Base-by-base conservation (phyloP, 2,329 filamentous ascomycete species). In the Rosellinia necatrix region DNA sequence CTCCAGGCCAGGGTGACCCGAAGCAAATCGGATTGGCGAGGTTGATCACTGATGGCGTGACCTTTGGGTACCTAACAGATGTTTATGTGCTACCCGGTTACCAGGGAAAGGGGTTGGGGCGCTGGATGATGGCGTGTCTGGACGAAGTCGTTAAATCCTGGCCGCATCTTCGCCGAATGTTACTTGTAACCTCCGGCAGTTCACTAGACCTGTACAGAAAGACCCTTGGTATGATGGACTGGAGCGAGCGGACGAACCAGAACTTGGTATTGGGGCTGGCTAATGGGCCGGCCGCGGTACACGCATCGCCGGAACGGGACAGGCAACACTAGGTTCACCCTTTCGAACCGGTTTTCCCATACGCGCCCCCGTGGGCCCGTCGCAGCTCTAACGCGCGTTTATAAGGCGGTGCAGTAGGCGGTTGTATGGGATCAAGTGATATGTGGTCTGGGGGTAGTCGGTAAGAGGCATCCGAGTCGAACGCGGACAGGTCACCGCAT, bases 391-490 rank as follows among this genome's bases (percentile, higher is more conserved):
- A 76, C 10, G 94, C 94, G 53, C 88, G 85, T 72, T 92, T 96
- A 70, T 99, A 99, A 0, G 94, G 94, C 10, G 94, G 94, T 8
- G 94, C 94, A 30, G 94, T 99, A 0, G 94, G 94, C 24, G 93
- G 93, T 71, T 97, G 94, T 27, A 99, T 84, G 0, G 94, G 94
- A 70, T 97, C 92, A 44, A 97, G 81, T 64, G 89, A 92, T 49
- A 96, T 83, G 69, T 96, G 85, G 63, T 92, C 89, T 58, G 92
- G 89, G 0, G 94, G 92, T 15, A 99, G 79, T 64, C 89, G 84
- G 74, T 97, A 97, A 4, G 92, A 94, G 3, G 94, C 93, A 78
- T 99, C 94, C 0, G 93, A 92, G 76, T 99, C 94, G 76, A 92
- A 99, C 9, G 91, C 87, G 21, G 92, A 96, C 49, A 99, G 80